Conservation (phyloP, 495 filamentous ascomycete species). For the Penicillium mononematosum region DNA sequence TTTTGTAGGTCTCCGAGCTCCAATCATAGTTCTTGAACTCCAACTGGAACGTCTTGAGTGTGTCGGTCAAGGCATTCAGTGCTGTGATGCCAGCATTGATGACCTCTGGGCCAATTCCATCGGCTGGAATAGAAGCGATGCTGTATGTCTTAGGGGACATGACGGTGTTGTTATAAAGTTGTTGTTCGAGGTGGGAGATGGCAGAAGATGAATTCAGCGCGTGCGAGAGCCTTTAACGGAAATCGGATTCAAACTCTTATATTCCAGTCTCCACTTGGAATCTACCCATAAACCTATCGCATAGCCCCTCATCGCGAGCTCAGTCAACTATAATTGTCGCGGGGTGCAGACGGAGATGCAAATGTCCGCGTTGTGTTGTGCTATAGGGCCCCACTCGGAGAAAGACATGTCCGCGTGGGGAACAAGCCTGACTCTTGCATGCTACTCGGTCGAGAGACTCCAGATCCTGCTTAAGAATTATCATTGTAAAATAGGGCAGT, state of each 20-base stretch:
- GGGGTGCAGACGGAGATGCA: constrained; percentile 16
- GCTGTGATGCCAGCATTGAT: constrained; percentile 48
- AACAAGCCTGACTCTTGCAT: constrained; percentile 7
- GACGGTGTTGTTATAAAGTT: constrained; percentile 1
- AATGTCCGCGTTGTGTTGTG: constrained; percentile 11
- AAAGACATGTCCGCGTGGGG: constrained; percentile 20
- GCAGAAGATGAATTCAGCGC: constrained; percentile 13
- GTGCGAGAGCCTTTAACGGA: constrained; percentile 17
- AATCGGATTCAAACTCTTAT: background rate
- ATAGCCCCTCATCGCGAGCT: constrained; percentile 11
- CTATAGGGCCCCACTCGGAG: constrained; percentile 10
- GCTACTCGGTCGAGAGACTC: background rate
- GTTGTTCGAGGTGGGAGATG: constrained; percentile 1
- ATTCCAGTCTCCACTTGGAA: constrained; percentile 11
- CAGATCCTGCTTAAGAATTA: no score
- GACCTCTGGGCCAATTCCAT: constrained; percentile 57
- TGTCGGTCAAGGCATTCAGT: constrained; percentile 44
- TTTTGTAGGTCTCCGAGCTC: constrained; percentile 54
- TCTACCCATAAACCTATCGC: constrained; percentile 7
- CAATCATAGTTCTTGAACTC: constrained; percentile 52
- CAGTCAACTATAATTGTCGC: constrained; percentile 6
- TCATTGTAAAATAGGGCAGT: no score
- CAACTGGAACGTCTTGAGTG: constrained; percentile 47
- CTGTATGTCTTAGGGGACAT: constrained; percentile 39
- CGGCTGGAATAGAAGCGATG: constrained; percentile 53